These are phyloP conservation scores for Cajanus cajan DNA, from an alignment of 306 rosid genomes.

Conservation along the genomic window DNA sequence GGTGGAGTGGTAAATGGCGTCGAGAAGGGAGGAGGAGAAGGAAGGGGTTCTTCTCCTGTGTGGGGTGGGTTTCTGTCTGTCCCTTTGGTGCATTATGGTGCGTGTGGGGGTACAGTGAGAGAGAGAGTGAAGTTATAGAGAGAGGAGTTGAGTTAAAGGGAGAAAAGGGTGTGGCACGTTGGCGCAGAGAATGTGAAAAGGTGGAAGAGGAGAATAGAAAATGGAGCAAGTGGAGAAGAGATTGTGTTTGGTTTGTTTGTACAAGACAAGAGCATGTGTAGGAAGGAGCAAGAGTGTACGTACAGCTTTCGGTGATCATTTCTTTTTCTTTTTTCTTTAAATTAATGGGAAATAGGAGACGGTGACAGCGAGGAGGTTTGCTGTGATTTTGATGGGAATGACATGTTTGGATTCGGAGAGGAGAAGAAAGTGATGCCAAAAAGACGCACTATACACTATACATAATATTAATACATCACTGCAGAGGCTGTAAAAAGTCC, in stretches of 20 bases:
- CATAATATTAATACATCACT: no score
- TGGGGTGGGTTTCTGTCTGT: conserved; percentile 47
- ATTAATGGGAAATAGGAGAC: not conserved
- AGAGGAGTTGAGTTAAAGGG: no score
- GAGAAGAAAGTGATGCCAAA: not conserved
- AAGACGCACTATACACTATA: not conserved
- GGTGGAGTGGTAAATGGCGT: conserved; percentile 57
- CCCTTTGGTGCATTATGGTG: conserved; percentile 37
- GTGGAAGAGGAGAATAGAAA: conserved; percentile 34
- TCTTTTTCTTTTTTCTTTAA: no score
- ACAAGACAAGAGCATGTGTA: conserved; percentile 30
- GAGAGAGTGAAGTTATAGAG: no score
- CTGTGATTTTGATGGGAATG: not conserved
- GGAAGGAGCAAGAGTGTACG: conserved; percentile 30
- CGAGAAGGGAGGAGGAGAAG: conserved; percentile 67
- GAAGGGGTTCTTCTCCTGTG: conserved; percentile 68
- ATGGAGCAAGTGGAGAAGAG: conserved; percentile 32
- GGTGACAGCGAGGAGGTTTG: not conserved
- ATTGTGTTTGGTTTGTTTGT: conserved; percentile 16
- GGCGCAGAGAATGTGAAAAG: conserved; percentile 51
- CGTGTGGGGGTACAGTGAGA: conserved; percentile 9
- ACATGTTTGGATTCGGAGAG: not conserved
- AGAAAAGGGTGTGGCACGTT: conserved; percentile 33
- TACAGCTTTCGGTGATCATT: conserved; percentile 33
- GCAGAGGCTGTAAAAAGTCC: not conserved